phyloP scores from a whole-genome alignment of 1,139 yeast species.

The Protomyces lactucae-debilis region DNA sequence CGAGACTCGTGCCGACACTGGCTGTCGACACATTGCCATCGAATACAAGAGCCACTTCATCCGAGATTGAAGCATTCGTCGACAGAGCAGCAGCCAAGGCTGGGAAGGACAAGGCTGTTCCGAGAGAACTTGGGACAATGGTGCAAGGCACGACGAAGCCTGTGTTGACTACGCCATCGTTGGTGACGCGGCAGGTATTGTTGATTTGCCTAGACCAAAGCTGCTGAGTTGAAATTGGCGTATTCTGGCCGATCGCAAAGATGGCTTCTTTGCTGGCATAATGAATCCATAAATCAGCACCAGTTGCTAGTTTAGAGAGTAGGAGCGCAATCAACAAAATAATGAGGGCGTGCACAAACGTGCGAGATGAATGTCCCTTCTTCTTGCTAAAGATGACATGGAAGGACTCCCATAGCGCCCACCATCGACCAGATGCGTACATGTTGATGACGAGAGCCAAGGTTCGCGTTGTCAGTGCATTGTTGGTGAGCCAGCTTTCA shows the following conservation, averaged over 20 bases:
- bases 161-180: not conserved
- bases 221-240: not conserved
- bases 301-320: not conserved
- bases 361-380: not conserved
- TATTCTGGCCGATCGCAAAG: not conserved
- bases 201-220: not conserved
- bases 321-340: not conserved
- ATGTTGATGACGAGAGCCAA: constrained; percentile 4
- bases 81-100: not conserved
- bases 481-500: constrained; percentile 3
- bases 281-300: constrained; percentile 1
- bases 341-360: not conserved
- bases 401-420: constrained; percentile 2
- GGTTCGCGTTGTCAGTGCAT: not conserved
- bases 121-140: not conserved
- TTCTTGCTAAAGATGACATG: not conserved
- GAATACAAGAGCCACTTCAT: not conserved
- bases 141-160: not conserved
- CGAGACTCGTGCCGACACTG: not conserved
- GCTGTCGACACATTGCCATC: not conserved
- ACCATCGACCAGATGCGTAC: constrained; percentile 9
- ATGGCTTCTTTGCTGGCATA: not conserved
- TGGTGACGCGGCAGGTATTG: not conserved
- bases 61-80: not conserved
- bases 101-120: not conserved